These are phyloP conservation scores for Monilinia aucupariae DNA, from an alignment of 2,329 filamentous ascomycete species.

Conservation along the genomic window DNA sequence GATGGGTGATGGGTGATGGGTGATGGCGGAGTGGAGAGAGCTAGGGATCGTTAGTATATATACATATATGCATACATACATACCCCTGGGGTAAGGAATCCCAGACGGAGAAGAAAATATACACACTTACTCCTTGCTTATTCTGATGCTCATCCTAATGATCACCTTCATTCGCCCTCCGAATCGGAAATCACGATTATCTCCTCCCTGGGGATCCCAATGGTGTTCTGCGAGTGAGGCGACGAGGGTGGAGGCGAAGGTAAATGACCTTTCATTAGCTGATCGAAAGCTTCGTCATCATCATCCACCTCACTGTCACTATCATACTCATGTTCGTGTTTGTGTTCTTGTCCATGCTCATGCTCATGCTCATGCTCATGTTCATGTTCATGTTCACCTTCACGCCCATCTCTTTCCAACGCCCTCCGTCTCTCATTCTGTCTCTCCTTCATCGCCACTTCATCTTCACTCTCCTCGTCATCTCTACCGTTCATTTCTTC, in stretches of 20 bases:
- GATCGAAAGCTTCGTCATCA: not conserved
- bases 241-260: not conserved
- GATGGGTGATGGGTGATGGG: not conserved
- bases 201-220: not conserved
- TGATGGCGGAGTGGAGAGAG: not conserved
- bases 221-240: too few relatives aligned
- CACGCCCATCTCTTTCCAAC: not conserved
- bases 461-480: not conserved
- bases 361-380: not conserved
- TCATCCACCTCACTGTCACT: constrained; percentile 16
- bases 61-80: too few relatives aligned
- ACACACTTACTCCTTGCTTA: too few relatives aligned
- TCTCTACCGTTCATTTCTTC: not conserved
- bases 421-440: not conserved
- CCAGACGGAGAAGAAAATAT: too few relatives aligned
- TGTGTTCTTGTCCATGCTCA: too few relatives aligned
- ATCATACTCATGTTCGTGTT: constrained; percentile 6
- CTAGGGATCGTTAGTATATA: not conserved
- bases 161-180: not conserved
- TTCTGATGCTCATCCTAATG: too few relatives aligned
- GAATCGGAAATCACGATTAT: constrained; percentile 4
- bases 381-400: too few relatives aligned
- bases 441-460: not conserved
- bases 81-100: too few relatives aligned
- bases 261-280: not conserved